Base-by-base conservation (phyloP, 768 basidiomycete genomes). In the Stropharia rugosoannulata region DNA sequence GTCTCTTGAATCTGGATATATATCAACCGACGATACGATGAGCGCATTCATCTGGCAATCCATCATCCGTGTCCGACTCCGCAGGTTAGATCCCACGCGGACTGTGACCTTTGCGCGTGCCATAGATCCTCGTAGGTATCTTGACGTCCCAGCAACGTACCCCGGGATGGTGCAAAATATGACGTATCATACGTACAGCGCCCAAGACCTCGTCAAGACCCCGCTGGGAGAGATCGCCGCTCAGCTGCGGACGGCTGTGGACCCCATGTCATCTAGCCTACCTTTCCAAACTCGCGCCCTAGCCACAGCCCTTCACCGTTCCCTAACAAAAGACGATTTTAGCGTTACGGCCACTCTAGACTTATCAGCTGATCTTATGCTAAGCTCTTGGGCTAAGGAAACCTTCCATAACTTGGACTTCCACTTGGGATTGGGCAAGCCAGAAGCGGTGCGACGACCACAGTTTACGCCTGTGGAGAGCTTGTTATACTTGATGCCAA, bases 11-110 rank as follows among this genome's bases (percentile, higher is more conserved):
- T 11, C 36, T 32, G 36, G 41, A 3, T 70, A 59, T 54, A 54
- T 70, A 32, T 66, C 68, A 8, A 69, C 68, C 1, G 68, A 70
- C 50, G 69, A 70, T 40, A 60, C 64, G 10, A 56, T 69, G 22
- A 65, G 44, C 19, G 65, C 69, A 4, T 58, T 69, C 25, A 64
- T 70, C 43, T 70, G 66, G 66, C 65, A 66, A 53, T 59, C 58
- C 43, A 55, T 69, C 41, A 51, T 45, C 4, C 68, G 62, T 5
- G 66, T 64, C 29, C 66, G 69, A 11, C 59, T 63, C 7, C 62
- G 62, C 1, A 68, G 69, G 25, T 22, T 66, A 15, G 13, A 40
- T 36, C 48, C 60, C n/a, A 13, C 22, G 4, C 9, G 12, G 12
- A 7, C 2, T 9, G 42, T 57, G 11, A 66, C 57, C 16, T 57